These are phyloP conservation scores for Parascedosporium putredinis DNA, from an alignment of 2,329 filamentous ascomycete genomes.

Conservation along the genomic window DNA sequence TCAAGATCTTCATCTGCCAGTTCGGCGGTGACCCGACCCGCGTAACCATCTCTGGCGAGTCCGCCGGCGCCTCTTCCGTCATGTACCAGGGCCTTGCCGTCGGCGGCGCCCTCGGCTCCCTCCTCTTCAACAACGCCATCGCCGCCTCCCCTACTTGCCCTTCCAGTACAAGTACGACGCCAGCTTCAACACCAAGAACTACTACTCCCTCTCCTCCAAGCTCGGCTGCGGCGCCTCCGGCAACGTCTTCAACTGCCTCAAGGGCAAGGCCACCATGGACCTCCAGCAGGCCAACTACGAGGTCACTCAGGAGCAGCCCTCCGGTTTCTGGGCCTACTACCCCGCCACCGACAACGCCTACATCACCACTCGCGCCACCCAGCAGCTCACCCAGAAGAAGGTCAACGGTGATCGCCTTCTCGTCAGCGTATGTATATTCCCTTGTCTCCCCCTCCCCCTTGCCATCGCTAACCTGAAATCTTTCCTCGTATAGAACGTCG, in stretches of 20 bases:
- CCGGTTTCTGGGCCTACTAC: slow-evolving; percentile 20
- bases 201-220: slow-evolving; percentile 22
- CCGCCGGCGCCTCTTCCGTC: slow-evolving; percentile 40
- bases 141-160: slow-evolving; percentile 38
- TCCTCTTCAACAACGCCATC: slow-evolving; percentile 34
- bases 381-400: slow-evolving; percentile 18
- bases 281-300: slow-evolving; percentile 25
- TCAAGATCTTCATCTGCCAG: slow-evolving; percentile 35
- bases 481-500: slow-evolving; percentile 19
- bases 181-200: slow-evolving; percentile 18
- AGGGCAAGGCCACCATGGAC: slow-evolving; percentile 19
- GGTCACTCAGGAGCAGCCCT: slow-evolving; percentile 16
- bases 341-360: slow-evolving; percentile 26
- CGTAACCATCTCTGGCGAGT: slow-evolving; percentile 43
- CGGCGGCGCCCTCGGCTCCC: slow-evolving; percentile 24
- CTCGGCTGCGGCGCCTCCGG: slow-evolving; percentile 20
- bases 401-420: slow-evolving; percentile 24
- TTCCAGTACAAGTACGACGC: slow-evolving; percentile 36
- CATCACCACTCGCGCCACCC: slow-evolving; percentile 19
- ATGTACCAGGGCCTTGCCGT: slow-evolving; percentile 37
- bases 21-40: slow-evolving; percentile 42
- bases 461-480: neutral
- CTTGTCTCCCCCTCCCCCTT: neutral
- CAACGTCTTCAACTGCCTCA: slow-evolving; percentile 23
- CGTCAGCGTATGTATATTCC: slow-evolving; percentile 15